Evolutionary conservation across 352 stramenopile species (phyloP), one percentile per base, ranked within the genome.

Genomic region (Pythium guiyangense): DNA sequence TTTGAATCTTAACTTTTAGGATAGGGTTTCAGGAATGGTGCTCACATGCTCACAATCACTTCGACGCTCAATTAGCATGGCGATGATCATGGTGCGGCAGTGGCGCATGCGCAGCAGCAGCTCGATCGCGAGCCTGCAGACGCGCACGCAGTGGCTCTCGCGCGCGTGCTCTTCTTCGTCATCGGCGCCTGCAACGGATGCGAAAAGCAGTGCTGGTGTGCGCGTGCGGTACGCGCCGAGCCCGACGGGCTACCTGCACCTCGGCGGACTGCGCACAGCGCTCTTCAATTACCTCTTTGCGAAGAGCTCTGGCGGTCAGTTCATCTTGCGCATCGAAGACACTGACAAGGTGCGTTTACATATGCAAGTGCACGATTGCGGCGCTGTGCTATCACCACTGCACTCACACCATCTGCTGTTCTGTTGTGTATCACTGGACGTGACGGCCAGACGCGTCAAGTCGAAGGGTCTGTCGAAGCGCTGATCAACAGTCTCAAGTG

Each of bases 261-360:
- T 97, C 26, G 91, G 91, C 26, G 91, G 91, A 0, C 70, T 97
- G 51, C 85, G 91, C 59, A 97, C 90, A 39, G 91, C 91, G 52
- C 71, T 97, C 29, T 97, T 97, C 69, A 97, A 97, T 62, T 97
- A 94, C 68, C 66, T 97, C 40, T 95, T 97, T 45, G 91, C 91
- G 25, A 91, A 91, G 56, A 90, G 74, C 58, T 62, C 73, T 17
- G 79, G 80, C 22, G 91, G 91, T 9, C 63, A 89, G 40, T 97
- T 97, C 60, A 77, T 97, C 39, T 61, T 97, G 54, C 86, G 91
- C 12, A 97, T 97, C 51, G 91, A 97, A 65, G 91, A 97, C 63
- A 97, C 91, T 3, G 91, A 97, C 66, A 90, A 92, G 69, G 84
- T 90, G 4, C 0, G 29, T 0, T 27, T 40, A 20, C n/a, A n/a